Conservation (phyloP, 2,329 filamentous ascomycete genomes). For the Ustulina deusta region DNA sequence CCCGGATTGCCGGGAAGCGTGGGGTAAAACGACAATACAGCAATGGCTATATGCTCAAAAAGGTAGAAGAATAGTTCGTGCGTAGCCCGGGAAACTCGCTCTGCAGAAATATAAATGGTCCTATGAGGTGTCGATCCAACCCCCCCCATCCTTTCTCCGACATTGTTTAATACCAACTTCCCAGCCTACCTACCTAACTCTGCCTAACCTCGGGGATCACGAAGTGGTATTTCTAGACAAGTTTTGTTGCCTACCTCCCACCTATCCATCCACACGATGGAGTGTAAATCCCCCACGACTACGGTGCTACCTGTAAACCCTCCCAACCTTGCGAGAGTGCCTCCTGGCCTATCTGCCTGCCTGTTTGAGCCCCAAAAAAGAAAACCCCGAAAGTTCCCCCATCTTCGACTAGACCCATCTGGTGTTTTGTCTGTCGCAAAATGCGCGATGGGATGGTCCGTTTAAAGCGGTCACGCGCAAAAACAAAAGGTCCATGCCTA, state of each 20-base stretch:
- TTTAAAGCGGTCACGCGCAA: slow-evolving; percentile 15
- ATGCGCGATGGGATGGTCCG: not conserved
- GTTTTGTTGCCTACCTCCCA: not conserved
- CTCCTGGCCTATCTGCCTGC: not conserved
- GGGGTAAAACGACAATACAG: slow-evolving; percentile 16
- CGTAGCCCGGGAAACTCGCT: slow-evolving; percentile 12
- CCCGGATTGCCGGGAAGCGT: slow-evolving; percentile 27
- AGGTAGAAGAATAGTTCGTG: not conserved
- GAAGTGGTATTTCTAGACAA: not conserved
- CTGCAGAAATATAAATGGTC: not conserved
- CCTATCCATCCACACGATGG: not conserved
- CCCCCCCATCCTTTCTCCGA: not conserved
- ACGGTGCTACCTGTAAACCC: not conserved
- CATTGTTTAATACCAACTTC: not conserved
- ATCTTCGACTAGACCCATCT: not conserved
- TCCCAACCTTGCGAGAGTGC: not conserved
- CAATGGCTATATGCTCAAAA: not conserved
- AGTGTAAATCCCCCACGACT: not conserved
- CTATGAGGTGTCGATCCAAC: not conserved
- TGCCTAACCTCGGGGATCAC: slow-evolving; percentile 4
- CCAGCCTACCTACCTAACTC: not conserved
- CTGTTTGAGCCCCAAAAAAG: not conserved
- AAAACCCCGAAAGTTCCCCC: not conserved
- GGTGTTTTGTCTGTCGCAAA: not conserved
- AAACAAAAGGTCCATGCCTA: slow-evolving; percentile 8